Percentiles rank a stretch among this genome's conserved stretches.
Conservation (phyloP, 1,284 basidiomycete genomes). For the Sparassis latifolia region DNA sequence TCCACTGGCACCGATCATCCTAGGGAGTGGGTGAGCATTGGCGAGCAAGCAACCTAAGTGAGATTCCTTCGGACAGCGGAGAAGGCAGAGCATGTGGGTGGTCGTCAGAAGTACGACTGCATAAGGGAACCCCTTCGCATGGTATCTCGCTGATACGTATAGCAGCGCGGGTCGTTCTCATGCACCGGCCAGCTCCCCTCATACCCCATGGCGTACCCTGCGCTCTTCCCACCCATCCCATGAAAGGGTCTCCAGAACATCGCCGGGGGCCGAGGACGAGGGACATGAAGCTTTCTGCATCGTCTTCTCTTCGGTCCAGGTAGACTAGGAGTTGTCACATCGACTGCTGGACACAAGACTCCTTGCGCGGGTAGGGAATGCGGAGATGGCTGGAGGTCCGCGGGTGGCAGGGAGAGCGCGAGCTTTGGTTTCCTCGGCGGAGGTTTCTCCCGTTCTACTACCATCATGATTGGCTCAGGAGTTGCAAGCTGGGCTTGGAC, state of each 20-base stretch:
- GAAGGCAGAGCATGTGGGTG: too few relatives aligned
- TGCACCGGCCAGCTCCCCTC: constrained; percentile 24
- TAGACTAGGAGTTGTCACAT: background rate
- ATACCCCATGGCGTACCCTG: constrained; percentile 30
- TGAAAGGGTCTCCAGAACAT: constrained; percentile 25
- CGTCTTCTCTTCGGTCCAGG: constrained; percentile 8
- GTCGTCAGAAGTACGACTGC: too few relatives aligned
- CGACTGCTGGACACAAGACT: constrained; percentile 13
- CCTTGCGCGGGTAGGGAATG: constrained; percentile 13
- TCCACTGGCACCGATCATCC: too few relatives aligned
- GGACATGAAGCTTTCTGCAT: constrained; percentile 7
- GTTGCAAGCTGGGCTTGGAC: constrained; percentile 5
- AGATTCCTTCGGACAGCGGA: too few relatives aligned
- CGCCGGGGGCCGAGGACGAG: constrained; percentile 16
- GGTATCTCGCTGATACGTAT: constrained; percentile 22
- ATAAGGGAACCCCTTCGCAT: constrained; percentile 20
- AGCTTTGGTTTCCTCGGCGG: constrained; percentile 6
- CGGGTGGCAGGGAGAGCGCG: constrained; percentile 1
- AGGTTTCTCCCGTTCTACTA: constrained; percentile 15
- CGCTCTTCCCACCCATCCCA: constrained; percentile 24
- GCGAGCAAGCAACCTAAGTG: too few relatives aligned
- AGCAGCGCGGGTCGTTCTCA: constrained; percentile 12
- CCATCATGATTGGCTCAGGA: constrained; percentile 9
- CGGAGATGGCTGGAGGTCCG: constrained; percentile 15
- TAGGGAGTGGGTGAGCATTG: too few relatives aligned